Percentiles rank a stretch among this genome's conserved stretches.
Conservation (phyloP, 176 grass and related monocot genomes). For the Oryza punctata region DNA sequence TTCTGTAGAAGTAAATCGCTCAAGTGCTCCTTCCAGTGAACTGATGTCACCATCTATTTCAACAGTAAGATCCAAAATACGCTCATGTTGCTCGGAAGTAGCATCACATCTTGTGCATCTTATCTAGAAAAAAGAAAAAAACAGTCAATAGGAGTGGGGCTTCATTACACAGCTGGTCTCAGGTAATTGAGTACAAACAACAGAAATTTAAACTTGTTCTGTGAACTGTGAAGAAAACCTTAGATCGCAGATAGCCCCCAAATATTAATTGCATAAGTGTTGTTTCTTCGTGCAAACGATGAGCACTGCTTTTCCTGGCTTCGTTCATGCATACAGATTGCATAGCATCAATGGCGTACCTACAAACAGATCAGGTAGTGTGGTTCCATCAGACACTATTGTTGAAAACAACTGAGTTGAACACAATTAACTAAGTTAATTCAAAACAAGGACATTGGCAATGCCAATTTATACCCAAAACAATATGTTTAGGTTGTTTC, state of each 20-base stretch:
- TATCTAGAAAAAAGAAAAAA: slow-evolving; percentile 58
- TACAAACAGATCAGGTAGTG: slow-evolving; percentile 46
- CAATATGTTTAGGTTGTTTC: slow-evolving; percentile 10
- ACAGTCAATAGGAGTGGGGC: background rate
- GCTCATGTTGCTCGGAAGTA: slow-evolving; percentile 76
- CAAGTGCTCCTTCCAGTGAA: slow-evolving; percentile 82
- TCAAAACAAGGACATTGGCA: background rate
- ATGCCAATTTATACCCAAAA: slow-evolving; percentile 21
- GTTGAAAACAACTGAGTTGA: slow-evolving; percentile 26
- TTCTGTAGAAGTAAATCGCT: slow-evolving; percentile 87
- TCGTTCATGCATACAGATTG: slow-evolving; percentile 88
- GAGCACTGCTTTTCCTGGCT: slow-evolving; percentile 46
- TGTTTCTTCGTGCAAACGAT: slow-evolving; percentile 70
- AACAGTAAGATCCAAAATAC: slow-evolving; percentile 94
- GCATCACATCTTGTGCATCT: slow-evolving; percentile 69
- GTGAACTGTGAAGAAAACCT: slow-evolving; percentile 52
- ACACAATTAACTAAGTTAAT: slow-evolving; percentile 7
- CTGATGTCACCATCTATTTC: slow-evolving; percentile 87
- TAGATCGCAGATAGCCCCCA: slow-evolving; percentile 94
- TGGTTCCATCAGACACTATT: slow-evolving; percentile 13
- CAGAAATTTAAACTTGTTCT: slow-evolving; percentile 11
- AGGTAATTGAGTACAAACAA: slow-evolving; percentile 18
- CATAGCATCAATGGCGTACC: slow-evolving; percentile 93
- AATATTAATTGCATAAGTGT: slow-evolving; percentile 91
- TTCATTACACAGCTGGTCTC: background rate